Evolutionary conservation across 78 protist species (phyloP).

Genomic region (Bigelowiella natans): DNA sequence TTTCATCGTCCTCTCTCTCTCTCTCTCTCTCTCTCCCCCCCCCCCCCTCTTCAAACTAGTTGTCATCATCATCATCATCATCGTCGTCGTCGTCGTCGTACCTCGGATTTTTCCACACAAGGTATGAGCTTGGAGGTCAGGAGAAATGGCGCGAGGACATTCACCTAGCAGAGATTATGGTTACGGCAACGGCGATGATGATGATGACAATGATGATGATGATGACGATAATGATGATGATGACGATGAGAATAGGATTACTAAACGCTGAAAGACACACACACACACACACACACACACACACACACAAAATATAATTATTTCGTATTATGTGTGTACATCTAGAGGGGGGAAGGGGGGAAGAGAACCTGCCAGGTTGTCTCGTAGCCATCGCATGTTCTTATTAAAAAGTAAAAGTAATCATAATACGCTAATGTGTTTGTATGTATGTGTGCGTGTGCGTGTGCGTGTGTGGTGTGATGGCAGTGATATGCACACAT

Average conservation of each 20-base stretch:
- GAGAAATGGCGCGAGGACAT: neutral
- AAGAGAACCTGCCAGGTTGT: neutral
- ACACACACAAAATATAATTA: neutral
- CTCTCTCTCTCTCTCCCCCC: no score
- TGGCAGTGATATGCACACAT: no score
- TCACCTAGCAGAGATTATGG: neutral
- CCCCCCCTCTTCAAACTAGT: no score
- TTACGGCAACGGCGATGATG: no score
- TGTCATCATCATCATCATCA: no score
- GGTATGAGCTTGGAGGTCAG: neutral
- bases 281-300: neutral
- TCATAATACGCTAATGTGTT: neutral
- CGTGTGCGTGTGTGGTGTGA: no score
- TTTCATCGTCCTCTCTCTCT: no score
- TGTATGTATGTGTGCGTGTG: neutral
- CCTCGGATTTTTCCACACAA: neutral
- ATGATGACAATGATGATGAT: no score
- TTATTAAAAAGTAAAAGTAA: neutral
- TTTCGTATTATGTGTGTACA: neutral
- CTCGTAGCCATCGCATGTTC: neutral
- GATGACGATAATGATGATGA: no score
- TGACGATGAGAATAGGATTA: no score
- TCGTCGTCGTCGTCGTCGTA: no score
- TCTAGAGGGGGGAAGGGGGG: neutral
- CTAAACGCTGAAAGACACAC: neutral